A percentile compares a stretch with the other conserved stretches of the same genome.
Evolutionary conservation across 2,329 filamentous ascomycete species (phyloP).

Genomic region (Chalara sp.): DNA sequence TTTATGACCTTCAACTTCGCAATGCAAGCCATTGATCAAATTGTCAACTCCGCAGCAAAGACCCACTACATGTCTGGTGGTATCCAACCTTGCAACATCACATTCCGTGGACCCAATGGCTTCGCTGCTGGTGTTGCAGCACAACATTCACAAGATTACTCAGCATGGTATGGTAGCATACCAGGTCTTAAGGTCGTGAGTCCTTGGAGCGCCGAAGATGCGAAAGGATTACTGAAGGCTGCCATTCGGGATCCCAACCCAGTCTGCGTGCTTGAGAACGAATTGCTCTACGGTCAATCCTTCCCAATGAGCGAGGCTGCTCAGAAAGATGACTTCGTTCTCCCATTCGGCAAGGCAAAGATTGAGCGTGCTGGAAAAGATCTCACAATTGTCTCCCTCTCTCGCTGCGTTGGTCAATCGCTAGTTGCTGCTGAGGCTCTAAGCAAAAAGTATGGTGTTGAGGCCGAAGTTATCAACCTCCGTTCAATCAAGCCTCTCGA

Average conservation of each 20-base stretch:
- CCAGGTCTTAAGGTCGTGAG: conserved; percentile 95
- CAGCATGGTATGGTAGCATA: conserved; percentile 97
- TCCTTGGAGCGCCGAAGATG: conserved; percentile 95
- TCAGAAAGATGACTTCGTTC: conserved; percentile 92
- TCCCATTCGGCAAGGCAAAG: conserved; percentile 98
- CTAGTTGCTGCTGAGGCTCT: conserved; percentile 82
- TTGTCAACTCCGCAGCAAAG: conserved; percentile 98
- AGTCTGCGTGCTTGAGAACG: conserved; percentile 84
- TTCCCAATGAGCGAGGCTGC: conserved; percentile 98
- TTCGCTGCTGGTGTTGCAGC: conserved; percentile 93
- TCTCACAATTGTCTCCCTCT: conserved; percentile 89
- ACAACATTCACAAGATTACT: conserved; percentile 98
- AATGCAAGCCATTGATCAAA: conserved; percentile 99
- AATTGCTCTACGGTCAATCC: conserved; percentile 82
- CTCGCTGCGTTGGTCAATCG: conserved; percentile 90
- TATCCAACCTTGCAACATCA: conserved; percentile 99
- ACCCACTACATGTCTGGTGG: conserved; percentile 99
- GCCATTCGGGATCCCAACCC: conserved; percentile 98
- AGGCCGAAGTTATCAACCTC: conserved; percentile 95
- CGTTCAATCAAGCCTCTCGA: conserved; percentile 96
- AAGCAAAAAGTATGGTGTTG: conserved; percentile 94
- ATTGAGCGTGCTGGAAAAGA: conserved; percentile 95
- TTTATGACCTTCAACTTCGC: conserved; percentile 99
- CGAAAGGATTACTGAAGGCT: conserved; percentile 95
- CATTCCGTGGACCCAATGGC: conserved; percentile 97